Percentiles rank a stretch among this genome's conserved stretches.
These are phyloP conservation scores for Ramularia endophylla DNA, from an alignment of 2,329 filamentous ascomycete species.

Conservation along the genomic window DNA sequence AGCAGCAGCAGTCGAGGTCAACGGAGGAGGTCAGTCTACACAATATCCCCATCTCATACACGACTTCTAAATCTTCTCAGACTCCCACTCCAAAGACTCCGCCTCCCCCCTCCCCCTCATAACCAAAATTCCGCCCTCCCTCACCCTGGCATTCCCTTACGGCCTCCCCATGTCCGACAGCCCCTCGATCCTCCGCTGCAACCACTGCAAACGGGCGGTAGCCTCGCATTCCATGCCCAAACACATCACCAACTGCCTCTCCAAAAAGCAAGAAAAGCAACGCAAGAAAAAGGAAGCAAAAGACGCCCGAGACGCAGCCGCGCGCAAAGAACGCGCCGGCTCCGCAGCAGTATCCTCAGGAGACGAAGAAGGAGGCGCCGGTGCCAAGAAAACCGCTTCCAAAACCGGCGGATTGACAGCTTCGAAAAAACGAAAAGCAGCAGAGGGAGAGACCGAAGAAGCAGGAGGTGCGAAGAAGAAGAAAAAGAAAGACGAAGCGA, in stretches of 20 bases:
- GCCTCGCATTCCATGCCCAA: constrained; percentile 67
- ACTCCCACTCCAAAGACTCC: constrained; percentile 16
- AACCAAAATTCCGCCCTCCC: constrained; percentile 64
- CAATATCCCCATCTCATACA: background rate
- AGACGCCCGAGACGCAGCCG: constrained; percentile 46
- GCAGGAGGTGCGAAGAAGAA: constrained; percentile 81
- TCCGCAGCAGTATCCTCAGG: no score
- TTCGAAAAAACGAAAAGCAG: constrained; percentile 42
- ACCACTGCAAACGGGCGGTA: constrained; percentile 88
- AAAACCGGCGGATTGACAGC: constrained; percentile 26
- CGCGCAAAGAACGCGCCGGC: constrained; percentile 38
- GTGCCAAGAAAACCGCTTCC: constrained; percentile 25
- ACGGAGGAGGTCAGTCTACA: background rate
- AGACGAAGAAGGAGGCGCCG: constrained; percentile 34
- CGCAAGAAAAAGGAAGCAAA: constrained; percentile 60
- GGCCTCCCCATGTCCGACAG: constrained; percentile 75
- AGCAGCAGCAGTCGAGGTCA: constrained; percentile 4
- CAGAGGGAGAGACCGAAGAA: constrained; percentile 44
- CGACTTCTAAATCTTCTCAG: constrained; percentile 4
- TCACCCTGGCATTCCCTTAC: constrained; percentile 72
- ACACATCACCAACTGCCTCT: constrained; percentile 79
- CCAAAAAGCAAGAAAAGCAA: constrained; percentile 66
- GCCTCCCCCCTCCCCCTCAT: constrained; percentile 23
- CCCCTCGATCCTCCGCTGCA: constrained; percentile 74
- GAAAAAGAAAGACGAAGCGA: constrained; percentile 49